Evolutionary conservation across 2,329 filamentous ascomycete species (phyloP), one percentile per base, ranked within the genome.

Genomic region (Alternaria infectoria): DNA sequence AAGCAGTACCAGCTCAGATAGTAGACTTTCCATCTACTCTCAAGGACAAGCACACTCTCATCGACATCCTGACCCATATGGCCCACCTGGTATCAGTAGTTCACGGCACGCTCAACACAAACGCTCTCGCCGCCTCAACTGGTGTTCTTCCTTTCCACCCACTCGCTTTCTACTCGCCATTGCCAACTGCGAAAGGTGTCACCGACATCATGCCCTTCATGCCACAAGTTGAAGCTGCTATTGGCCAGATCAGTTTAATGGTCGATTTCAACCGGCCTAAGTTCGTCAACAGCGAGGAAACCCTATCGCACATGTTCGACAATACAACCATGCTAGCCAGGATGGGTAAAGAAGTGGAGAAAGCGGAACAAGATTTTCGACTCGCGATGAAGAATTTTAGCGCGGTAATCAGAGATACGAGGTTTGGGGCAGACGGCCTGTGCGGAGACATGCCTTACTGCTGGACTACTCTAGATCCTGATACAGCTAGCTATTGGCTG

Each of bases 111-210:
- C 54, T 62, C 4, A 62, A 62, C 49, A 19, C 46, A 9, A 52
- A 50, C 28, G 49, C 54, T 9, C 59, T 62, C 19, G 46, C 30
- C 6, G 28, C 25, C 17, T 52, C 47, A 3, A 30, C 59, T 2
- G 59, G 44, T 1, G 23, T 43, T n/a, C 59, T 62, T 44, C 59
- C 59, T 49, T 45, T 62, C 8, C 59, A 62, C 28, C 54, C 54
- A 23, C 50, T 55, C n/a, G 54, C 59, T 11, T 54, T 62, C 32
- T 46, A 62, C 54, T 26, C 28, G 28, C 59, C 55, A 3, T 30
- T 62, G 40, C 60, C 50, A 17, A 32, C 21, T 8, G 15, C 26
- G n/a, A 56, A 56, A 47, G 54, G 6, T 3, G 54, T 32, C n/a
- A 43, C 13, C 5, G 43, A 56, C 10, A 46, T 56, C 17, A 56